Conservation (phyloP, 2,329 filamentous ascomycete species). For the Pseudogymnoascus sp. region DNA sequence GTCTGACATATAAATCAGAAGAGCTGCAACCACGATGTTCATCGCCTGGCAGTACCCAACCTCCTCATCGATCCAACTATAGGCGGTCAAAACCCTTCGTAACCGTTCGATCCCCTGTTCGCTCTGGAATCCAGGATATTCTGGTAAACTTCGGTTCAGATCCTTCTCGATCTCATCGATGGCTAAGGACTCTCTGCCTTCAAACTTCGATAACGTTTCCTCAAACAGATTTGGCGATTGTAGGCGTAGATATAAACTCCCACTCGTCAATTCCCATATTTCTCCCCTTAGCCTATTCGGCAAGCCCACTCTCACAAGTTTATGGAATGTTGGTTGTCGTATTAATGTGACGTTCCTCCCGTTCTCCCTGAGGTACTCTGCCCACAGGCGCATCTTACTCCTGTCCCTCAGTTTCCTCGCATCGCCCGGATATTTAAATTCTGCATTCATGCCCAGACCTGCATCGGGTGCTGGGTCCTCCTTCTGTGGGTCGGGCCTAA, state of each 20-base stretch:
- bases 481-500: constrained; percentile 56
- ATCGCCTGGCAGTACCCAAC: constrained; percentile 99
- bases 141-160: constrained; percentile 87
- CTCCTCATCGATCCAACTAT: constrained; percentile 93
- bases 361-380: constrained; percentile 91
- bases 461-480: constrained; percentile 69
- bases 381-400: constrained; percentile 97
- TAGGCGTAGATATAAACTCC: constrained; percentile 79
- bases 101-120: constrained; percentile 89
- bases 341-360: constrained; percentile 87
- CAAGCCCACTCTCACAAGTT: constrained; percentile 88
- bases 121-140: constrained; percentile 95
- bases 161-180: constrained; percentile 99
- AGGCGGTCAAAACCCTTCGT: constrained; percentile 85
- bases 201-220: constrained; percentile 76
- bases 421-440: constrained; percentile 88
- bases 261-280: constrained; percentile 91
- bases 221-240: constrained; percentile 76
- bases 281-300: constrained; percentile 90
- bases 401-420: constrained; percentile 86
- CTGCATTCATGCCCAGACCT: constrained; percentile 68
- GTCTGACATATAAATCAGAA: constrained; percentile 98
- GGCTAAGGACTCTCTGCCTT: constrained; percentile 80
- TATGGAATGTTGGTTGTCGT: constrained; percentile 94
- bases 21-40: constrained; percentile 98